A percentile compares a stretch with the other conserved stretches of the same genome.
Evolutionary conservation across 2,329 filamentous ascomycete species (phyloP).

Genomic region (Pseudocercospora macadamiae): DNA sequence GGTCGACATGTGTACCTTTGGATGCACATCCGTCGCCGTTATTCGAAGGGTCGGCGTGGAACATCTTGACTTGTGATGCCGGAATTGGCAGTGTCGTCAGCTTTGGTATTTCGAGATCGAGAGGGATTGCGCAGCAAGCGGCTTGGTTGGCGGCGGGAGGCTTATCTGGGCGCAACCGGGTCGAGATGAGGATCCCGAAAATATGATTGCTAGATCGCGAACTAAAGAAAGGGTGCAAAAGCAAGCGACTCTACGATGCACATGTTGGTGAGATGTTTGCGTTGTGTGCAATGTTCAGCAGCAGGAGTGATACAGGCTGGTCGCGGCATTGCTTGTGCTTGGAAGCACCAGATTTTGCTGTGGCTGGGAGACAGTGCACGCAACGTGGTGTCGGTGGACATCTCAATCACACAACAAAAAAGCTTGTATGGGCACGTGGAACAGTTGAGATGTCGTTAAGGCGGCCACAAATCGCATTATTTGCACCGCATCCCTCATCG

Average conservation of each 20-base stretch:
- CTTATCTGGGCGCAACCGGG: neutral
- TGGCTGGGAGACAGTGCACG: neutral
- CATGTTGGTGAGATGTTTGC: no score
- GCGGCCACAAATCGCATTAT: neutral
- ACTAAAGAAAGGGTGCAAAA: no score
- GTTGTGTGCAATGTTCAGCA: no score
- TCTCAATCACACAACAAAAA: neutral
- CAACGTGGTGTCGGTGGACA: neutral
- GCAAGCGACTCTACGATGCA: no score
- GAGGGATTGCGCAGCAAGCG: neutral
- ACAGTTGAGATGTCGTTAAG: neutral
- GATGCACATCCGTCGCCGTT: neutral
- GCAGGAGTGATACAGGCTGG: neutral
- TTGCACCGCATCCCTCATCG: no score
- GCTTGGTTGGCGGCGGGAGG: neutral
- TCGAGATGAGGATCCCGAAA: neutral
- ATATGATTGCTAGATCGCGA: no score
- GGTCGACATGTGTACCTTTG: neutral
- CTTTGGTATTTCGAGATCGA: neutral
- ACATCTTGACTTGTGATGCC: no score
- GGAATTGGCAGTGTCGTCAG: neutral
- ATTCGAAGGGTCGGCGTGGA: no score
- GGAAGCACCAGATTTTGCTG: neutral
- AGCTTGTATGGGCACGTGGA: neutral
- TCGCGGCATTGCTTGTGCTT: neutral